Base-by-base conservation (phyloP, 2,329 filamentous ascomycete genomes). In the Phaeosphaeriaceae sp. region DNA sequence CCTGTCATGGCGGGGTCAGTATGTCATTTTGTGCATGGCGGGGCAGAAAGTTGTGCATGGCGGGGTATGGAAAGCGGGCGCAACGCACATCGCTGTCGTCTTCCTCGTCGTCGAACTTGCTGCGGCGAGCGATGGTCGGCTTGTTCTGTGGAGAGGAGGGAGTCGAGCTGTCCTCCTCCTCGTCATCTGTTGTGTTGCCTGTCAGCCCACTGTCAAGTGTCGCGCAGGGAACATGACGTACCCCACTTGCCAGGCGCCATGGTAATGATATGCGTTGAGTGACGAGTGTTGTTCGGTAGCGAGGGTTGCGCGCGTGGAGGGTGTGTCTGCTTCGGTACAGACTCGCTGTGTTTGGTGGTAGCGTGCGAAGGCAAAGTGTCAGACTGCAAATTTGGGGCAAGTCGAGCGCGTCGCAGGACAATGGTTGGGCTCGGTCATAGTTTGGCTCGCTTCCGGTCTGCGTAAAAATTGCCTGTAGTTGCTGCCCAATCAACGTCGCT, bases 41-140 rank as follows among this genome's bases (percentile, higher is more conserved):
- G 66, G 63, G 65, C 54, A 57, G 11, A 48, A 57, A 54, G 55
- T 49, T 62, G 53, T 63, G 60, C 58, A 59, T 58, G 50, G 64
- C 59, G 48, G 52, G 57, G 60, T 58, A 54, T 50, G 48, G 51
- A 44, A 66, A 48, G 48, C 51, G 44, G 67, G 55, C 66, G 61
- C 65, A 59, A 74, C 83, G 69, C 85, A 94, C 93, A 80, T 96
- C 92, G 66, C 91, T 89, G 33, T 93, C 89, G 54, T 85, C 90
- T 79, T 97, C 93, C 77, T 98, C 94, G 69, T 98, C 94, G 69
- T 95, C 93, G 74, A 97, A 97, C 82, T 95, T 92, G 77, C 86
- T 80, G 64, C 86, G 82, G 54, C 81, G 78, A 46, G 78, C 76
- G 13, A 82, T 78, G 49, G 31, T 36, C 3, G 82, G 74, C 22